phyloP scores from a whole-genome alignment of 2,329 filamentous ascomycete genomes.

The Taxawa tesnikishii region DNA sequence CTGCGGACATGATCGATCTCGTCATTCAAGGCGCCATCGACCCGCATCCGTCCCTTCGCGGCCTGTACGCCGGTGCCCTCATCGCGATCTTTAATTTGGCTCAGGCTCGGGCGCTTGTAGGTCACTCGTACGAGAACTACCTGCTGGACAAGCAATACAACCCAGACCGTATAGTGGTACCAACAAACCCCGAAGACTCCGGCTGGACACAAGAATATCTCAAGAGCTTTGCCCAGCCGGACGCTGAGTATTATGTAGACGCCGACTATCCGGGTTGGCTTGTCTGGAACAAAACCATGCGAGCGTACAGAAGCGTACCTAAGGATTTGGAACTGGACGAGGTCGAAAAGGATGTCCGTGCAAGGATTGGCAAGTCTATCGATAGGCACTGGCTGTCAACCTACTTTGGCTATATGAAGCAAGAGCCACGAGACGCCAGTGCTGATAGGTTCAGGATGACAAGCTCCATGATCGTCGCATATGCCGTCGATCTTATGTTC shows the following conservation, averaged over 20 bases:
- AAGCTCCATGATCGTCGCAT: slow-evolving; percentile 74
- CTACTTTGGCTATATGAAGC: slow-evolving; percentile 89
- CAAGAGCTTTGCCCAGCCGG: slow-evolving; percentile 61
- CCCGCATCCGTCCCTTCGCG: slow-evolving; percentile 73
- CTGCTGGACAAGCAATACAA: slow-evolving; percentile 69
- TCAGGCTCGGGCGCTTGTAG: slow-evolving; percentile 74
- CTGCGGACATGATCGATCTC: slow-evolving; percentile 69
- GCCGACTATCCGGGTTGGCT: slow-evolving; percentile 91
- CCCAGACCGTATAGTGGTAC: slow-evolving; percentile 61
- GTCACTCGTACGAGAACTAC: slow-evolving; percentile 79
- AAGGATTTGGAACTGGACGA: slow-evolving; percentile 66
- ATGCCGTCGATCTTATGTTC: slow-evolving; percentile 82
- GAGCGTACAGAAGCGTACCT: slow-evolving; percentile 63
- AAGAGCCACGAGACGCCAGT: slow-evolving; percentile 74
- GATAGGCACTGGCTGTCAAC: slow-evolving; percentile 76
- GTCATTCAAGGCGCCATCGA: slow-evolving; percentile 76
- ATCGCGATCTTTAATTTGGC: slow-evolving; percentile 68
- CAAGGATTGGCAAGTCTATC: slow-evolving; percentile 68
- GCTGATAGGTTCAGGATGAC: slow-evolving; percentile 84
- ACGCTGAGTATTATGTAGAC: slow-evolving; percentile 81
- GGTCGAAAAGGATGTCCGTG: slow-evolving; percentile 59
- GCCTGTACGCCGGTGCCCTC: slow-evolving; percentile 70
- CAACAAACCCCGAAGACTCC: slow-evolving; percentile 61
- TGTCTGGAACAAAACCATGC: slow-evolving; percentile 83
- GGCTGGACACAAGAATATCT: slow-evolving; percentile 72